Evolutionary conservation across 495 filamentous ascomycete species (phyloP).

Genomic region (Aspergillus sparsus): DNA sequence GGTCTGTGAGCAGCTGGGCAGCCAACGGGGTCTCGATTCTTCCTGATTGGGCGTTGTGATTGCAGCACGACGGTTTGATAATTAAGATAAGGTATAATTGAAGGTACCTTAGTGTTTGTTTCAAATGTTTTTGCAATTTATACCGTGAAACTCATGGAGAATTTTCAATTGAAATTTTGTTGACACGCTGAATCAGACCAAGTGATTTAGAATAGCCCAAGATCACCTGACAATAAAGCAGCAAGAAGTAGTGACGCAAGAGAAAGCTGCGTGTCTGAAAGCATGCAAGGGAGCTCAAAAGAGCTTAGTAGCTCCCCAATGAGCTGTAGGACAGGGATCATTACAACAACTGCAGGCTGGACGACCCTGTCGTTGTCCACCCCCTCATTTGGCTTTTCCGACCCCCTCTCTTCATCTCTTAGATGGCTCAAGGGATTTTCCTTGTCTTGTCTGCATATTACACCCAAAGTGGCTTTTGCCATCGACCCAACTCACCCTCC

Average conservation of each 20-base stretch:
- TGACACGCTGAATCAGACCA: too few relatives aligned
- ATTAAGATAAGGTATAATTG: background rate
- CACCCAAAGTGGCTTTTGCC: background rate
- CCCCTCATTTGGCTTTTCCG: background rate
- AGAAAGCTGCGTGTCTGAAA: constrained; percentile 8
- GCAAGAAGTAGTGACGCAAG: constrained; percentile 20
- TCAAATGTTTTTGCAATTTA: too few relatives aligned
- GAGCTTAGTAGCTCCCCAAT: background rate
- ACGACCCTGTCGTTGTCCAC: background rate
- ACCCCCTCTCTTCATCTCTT: background rate
- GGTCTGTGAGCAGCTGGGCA: background rate
- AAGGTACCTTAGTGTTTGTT: too few relatives aligned
- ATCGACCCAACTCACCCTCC: background rate
- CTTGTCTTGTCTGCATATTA: constrained; percentile 4
- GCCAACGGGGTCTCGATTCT: background rate
- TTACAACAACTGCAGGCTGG: background rate
- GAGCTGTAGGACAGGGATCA: constrained; percentile 1
- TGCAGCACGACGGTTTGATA: background rate
- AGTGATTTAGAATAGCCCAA: background rate
- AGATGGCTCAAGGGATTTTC: background rate
- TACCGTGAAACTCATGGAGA: too few relatives aligned
- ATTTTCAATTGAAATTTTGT: too few relatives aligned
- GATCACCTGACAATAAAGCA: constrained; percentile 19
- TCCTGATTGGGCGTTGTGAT: background rate
- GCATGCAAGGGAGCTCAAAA: constrained; percentile 11